Conservation (phyloP, 1,139 yeast genomes). For the Suhomyces guaymorum region DNA sequence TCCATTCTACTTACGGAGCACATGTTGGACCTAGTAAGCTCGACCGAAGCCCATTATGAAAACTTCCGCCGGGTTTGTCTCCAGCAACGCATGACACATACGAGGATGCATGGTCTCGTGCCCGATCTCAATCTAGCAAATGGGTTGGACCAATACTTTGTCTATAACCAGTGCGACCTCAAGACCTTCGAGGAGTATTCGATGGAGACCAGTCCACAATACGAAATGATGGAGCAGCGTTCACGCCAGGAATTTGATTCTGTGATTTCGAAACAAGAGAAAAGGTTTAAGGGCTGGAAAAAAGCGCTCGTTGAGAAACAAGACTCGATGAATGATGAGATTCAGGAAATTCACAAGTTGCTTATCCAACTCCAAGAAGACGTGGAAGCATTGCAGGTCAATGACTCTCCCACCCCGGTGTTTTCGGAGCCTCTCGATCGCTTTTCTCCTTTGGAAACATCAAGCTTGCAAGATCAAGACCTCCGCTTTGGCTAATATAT, state of each 20-base stretch:
- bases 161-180: conserved; percentile 41
- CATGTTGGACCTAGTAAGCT: conserved; percentile 58
- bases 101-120: too few relatives aligned
- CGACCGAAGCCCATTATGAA: conserved; percentile 61
- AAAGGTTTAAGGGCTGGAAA: conserved; percentile 67
- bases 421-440: conserved; percentile 1
- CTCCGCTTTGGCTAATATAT: too few relatives aligned
- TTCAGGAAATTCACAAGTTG: conserved; percentile 31
- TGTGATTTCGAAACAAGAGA: conserved; percentile 54
- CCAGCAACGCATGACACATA: conserved; percentile 33
- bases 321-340: conserved; percentile 54
- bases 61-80: conserved; percentile 49
- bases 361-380: neutral
- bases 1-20: conserved; percentile 52
- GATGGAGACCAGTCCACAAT: too few relatives aligned
- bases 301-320: conserved; percentile 57
- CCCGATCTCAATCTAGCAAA: too few relatives aligned
- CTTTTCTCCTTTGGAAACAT: conserved; percentile 6
- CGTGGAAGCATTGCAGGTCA: conserved; percentile 1
- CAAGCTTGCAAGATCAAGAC: conserved; percentile 5
- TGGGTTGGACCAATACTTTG: neutral
- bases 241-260: conserved; percentile 44
- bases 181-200: too few relatives aligned
- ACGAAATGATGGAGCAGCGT: conserved; percentile 44
- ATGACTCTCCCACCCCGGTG: neutral